Base-by-base conservation (phyloP, 139 green algal species). In the Closterium sp. region DNA sequence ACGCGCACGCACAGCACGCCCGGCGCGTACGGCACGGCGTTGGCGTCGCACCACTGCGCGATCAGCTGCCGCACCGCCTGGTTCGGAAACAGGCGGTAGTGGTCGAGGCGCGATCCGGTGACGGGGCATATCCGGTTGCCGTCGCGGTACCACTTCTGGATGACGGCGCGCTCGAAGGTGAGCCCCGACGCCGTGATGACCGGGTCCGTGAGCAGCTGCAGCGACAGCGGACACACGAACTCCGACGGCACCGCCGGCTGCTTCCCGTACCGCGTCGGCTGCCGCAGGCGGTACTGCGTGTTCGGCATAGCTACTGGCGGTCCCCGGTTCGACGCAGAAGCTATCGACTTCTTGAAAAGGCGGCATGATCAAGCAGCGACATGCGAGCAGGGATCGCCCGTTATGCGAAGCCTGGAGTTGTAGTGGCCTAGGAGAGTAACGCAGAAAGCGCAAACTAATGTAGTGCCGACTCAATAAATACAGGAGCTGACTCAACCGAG, bases 201-300 rank as follows among this genome's bases (percentile, higher is more conserved):
- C 23, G 87, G 87, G 87, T 90, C 87, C 12, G n/a, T n/a, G 30
- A 90, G 87, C 33, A 90, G 66, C 87, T 90, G 32, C 87, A 90
- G 66, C 33, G 34, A 86, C n/a, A 90, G 64, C 23, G 87, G 87
- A 34, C 87, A 90, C 85, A 66, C 33, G 31, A 88, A 88, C 85
- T 88, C 85, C 81, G 81, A 7, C 81, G 81, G 81, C 81, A 85
- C 36, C 86, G 28, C n/a, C 81, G 30, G n/a, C n/a, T 85, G 81
- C 81, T 85, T 32, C 19, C 81, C 81, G n/a, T 85, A 31, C 81
- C 30, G n/a, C 81, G 81, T 85, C 30, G 81, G n/a, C 12, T 85
- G n/a, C 81, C 30, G 10, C 81, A 85, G 23, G n/a, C 81, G 81
- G 81, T 85, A 85, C 81, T 34, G n/a, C 81, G 81, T 33, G 81